Evolutionary conservation across 192 early-diverging fungal species (phyloP).

Genomic region (Coemansia nantahalensis): DNA sequence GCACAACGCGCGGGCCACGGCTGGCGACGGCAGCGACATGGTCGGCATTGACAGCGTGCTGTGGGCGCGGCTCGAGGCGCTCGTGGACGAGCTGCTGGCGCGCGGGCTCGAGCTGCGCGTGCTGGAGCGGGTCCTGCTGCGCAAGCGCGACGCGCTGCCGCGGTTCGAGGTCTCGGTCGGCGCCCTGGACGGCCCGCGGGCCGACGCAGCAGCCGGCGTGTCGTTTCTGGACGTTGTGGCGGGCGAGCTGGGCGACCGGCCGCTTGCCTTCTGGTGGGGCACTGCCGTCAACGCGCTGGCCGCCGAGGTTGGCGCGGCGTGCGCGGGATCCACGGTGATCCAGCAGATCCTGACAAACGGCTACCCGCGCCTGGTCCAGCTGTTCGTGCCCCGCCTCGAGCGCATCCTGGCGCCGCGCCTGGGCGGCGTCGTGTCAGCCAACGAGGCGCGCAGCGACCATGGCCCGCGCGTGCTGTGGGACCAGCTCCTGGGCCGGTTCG

Average conservation of each 20-base stretch:
- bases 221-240: conserved; percentile 22
- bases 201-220: neutral
- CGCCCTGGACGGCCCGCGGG: conserved; percentile 4
- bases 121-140: conserved; percentile 39
- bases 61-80: conserved; percentile 20
- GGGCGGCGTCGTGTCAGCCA: conserved; percentile 17
- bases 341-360: conserved; percentile 26
- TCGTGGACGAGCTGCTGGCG: conserved; percentile 16
- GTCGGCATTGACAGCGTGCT: conserved; percentile 19
- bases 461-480: conserved; percentile 29
- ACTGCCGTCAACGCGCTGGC: conserved; percentile 20
- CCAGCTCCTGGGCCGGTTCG: conserved; percentile 17
- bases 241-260: conserved; percentile 16
- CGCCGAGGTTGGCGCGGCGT: conserved; percentile 10
- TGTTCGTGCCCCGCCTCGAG: conserved; percentile 36
- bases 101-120: conserved; percentile 25
- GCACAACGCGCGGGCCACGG: conserved; percentile 23
- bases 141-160: conserved; percentile 29
- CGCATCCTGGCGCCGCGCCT: conserved; percentile 8
- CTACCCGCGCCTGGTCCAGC: conserved; percentile 30
- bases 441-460: neutral
- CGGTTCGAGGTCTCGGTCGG: conserved; percentile 25
- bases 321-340: conserved; percentile 13
- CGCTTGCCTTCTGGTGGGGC: conserved; percentile 41
- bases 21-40: conserved; percentile 28